Conservation (phyloP, 176 grass and related monocot species). For the Rhynchospora pubera region DNA sequence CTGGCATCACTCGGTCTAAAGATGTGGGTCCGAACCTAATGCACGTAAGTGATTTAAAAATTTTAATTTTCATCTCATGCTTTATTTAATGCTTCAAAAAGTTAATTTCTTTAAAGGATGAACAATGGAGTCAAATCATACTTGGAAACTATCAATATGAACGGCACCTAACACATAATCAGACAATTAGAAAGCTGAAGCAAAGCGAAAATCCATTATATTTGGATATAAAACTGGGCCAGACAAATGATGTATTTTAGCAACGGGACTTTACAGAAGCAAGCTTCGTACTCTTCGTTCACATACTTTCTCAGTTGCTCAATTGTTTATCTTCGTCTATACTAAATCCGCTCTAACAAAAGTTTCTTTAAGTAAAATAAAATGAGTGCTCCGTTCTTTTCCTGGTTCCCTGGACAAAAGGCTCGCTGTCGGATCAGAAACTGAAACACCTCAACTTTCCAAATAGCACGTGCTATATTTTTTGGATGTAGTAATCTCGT, state of each 20-base stretch:
- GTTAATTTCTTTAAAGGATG: background rate
- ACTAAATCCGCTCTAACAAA: too few species aligned
- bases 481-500: background rate
- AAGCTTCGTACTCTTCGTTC: too few species aligned
- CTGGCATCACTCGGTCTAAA: too few species aligned
- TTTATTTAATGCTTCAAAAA: background rate
- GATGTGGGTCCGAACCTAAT: background rate
- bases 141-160: background rate
- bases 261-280: too few species aligned
- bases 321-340: too few species aligned
- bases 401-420: background rate
- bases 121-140: background rate
- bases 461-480: background rate
- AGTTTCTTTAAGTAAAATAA: too few species aligned
- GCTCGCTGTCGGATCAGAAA: too few species aligned
- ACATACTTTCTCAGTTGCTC: too few species aligned
- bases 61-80: background rate
- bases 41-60: background rate
- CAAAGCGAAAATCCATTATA: background rate
- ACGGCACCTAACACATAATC: too few species aligned
- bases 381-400: background rate
- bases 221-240: background rate
- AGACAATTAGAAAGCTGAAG: background rate
- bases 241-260: background rate
- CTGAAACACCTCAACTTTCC: background rate